Percentiles rank a stretch among this genome's conserved stretches.
Evolutionary conservation across 169 alveolate species (phyloP).

Genomic region (Eimeria sp.): DNA sequence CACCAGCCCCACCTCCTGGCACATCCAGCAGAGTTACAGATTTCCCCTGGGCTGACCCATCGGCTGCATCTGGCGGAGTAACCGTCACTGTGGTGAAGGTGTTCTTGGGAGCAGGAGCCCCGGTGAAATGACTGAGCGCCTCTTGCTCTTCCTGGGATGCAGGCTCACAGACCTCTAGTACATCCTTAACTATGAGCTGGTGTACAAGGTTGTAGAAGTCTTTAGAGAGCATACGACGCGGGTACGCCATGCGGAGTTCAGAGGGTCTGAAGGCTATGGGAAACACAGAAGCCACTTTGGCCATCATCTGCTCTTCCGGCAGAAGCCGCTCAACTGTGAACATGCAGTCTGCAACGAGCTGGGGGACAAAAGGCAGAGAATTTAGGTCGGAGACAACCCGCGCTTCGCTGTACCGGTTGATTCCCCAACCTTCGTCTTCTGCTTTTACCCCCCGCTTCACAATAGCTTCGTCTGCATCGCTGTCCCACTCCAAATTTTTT

Average conservation of each 20-base stretch:
- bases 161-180: conserved; percentile 86
- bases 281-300: conserved; percentile 88
- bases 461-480: conserved; percentile 74
- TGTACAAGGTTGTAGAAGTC: conserved; percentile 75
- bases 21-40: conserved; percentile 9
- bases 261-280: conserved; percentile 85
- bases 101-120: conserved; percentile 27
- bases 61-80: conserved; percentile 28
- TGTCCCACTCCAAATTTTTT: conserved; percentile 78
- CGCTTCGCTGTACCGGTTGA: conserved; percentile 68
- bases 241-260: conserved; percentile 83
- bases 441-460: conserved; percentile 25
- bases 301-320: conserved; percentile 90
- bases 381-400: conserved; percentile 82
- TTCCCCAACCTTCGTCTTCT: conserved; percentile 71
- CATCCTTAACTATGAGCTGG: conserved; percentile 82
- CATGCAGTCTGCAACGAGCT: conserved; percentile 87
- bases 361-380: conserved; percentile 86
- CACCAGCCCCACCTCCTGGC: conserved; percentile 10
- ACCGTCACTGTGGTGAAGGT: conserved; percentile 1
- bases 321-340: conserved; percentile 87
- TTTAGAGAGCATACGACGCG: conserved; percentile 74
- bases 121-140: conserved; percentile 82
- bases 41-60: not conserved
- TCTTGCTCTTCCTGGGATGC: conserved; percentile 83